phyloP scores from a whole-genome alignment of 805 yeast species.

The Candida piceae region DNA sequence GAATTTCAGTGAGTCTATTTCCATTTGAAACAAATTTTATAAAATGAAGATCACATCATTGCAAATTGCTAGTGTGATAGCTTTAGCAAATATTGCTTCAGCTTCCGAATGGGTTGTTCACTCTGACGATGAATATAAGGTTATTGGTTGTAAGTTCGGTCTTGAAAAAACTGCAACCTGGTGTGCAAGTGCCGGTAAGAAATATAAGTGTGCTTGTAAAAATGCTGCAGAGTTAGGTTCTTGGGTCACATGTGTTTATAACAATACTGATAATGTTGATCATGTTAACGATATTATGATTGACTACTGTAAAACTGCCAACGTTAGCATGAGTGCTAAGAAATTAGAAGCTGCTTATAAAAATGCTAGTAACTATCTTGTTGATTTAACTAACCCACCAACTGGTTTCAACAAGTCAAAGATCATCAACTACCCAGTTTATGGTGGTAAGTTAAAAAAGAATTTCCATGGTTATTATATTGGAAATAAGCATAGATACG shows the following conservation, averaged over 20 bases:
- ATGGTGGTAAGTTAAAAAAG: conserved; percentile 16
- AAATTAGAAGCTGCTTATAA: conserved; percentile 32
- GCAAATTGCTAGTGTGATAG: neutral
- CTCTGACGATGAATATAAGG: too few relatives aligned
- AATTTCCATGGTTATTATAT: conserved; percentile 21
- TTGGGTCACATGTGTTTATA: conserved; percentile 23
- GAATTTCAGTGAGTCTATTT: neutral
- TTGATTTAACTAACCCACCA: conserved; percentile 23
- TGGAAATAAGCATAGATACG: conserved; percentile 27
- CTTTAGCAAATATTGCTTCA: neutral
- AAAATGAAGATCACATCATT: neutral
- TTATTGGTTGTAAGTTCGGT: too few relatives aligned
- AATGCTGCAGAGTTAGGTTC: conserved; percentile 26
- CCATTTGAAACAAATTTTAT: neutral
- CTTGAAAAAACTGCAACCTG: conserved; percentile 5
- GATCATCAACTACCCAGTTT: conserved; percentile 34
- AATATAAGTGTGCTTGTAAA: conserved; percentile 23
- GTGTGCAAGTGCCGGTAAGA: conserved; percentile 7
- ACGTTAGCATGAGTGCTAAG: conserved; percentile 28
- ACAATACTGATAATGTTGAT: conserved; percentile 9
- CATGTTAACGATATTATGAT: conserved; percentile 20
- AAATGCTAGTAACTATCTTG: conserved; percentile 38
- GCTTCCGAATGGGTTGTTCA: conserved; percentile 10
- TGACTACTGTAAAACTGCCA: conserved; percentile 13
- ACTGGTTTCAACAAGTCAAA: conserved; percentile 26